Evolutionary conservation across 306 rosid species (phyloP), one percentile per base, ranked within the genome.

Genomic region (Mimosa bimucronata): DNA sequence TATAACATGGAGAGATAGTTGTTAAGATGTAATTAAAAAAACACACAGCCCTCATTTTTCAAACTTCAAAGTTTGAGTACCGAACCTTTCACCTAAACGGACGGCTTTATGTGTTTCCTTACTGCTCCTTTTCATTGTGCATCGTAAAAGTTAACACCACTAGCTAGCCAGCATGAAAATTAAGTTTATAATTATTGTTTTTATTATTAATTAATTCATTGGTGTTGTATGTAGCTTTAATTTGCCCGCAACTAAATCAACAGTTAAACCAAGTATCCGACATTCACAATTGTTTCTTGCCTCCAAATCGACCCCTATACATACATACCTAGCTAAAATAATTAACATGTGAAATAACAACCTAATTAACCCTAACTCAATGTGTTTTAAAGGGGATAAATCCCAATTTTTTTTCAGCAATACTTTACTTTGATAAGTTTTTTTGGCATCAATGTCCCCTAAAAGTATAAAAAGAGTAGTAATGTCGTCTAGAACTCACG

Each of bases 11-110:
- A n/a, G n/a, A n/a, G n/a, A n/a, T n/a, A n/a, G n/a, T n/a, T n/a
- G n/a, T n/a, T n/a, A n/a, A n/a, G n/a, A n/a, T n/a, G n/a, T n/a
- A n/a, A n/a, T n/a, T n/a, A n/a, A n/a, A n/a, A n/a, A n/a, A n/a
- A n/a, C n/a, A n/a, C 26, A 52, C 2, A 1, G 16, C 29, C 46
- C 21, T n/a, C 15, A 3, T 13, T 37, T 66, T 66, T 37, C 71
- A 66, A 30, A 38, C 5, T 34, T 34, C 38, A 34, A 34, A 77
- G 60, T 7, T 75, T 61, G 85, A 82, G 77, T 84, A 45, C 50
- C 15, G 73, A 82, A 79, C 88, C 28, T 69, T 48, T 77, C 58
- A 87, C 91, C 88, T 85, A 85, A 87, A 83, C 81, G 79, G 84
- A 85, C 88, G 86, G 92, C 94, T 89, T 86, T 86, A 66, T 52